A percentile compares a stretch with the other conserved stretches of the same genome.
Conservation (phyloP, 2,329 filamentous ascomycete species). For the Chaetothyriales sp. region DNA sequence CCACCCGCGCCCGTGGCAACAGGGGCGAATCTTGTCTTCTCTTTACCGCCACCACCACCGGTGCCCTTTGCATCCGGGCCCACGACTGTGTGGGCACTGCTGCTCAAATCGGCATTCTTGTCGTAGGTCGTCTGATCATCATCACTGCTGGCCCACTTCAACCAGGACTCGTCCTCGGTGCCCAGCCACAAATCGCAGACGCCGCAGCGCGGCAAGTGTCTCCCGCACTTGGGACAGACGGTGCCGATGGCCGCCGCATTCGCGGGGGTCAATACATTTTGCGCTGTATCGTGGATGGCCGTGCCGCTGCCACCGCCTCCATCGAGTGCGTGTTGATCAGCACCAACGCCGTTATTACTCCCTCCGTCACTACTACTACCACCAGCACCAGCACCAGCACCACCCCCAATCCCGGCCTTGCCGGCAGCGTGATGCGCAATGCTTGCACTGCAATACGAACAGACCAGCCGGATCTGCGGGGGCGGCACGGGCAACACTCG, state of each 20-base stretch:
- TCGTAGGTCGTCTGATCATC: background rate
- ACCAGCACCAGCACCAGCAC: conserved; percentile 20
- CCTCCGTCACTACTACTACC: background rate
- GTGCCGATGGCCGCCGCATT: conserved; percentile 29
- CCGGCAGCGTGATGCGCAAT: conserved; percentile 34
- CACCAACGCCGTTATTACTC: background rate
- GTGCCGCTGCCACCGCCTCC: conserved; percentile 14
- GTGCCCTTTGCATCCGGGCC: conserved; percentile 4
- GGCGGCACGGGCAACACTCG: conserved; percentile 37
- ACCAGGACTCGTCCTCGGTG: conserved; percentile 39
- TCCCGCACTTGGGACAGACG: conserved; percentile 47
- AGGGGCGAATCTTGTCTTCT: conserved; percentile 3
- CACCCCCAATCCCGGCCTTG: conserved; percentile 17
- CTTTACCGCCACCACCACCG: conserved; percentile 17
- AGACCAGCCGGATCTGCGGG: conserved; percentile 44
- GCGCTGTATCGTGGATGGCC: conserved; percentile 18
- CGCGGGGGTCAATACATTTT: conserved; percentile 15
- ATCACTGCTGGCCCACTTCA: conserved; percentile 13
- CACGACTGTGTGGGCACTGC: conserved; percentile 14
- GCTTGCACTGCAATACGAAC: conserved; percentile 46
- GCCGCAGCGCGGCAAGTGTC: conserved; percentile 49
- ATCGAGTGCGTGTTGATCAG: conserved; percentile 12
- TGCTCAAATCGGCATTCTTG: conserved; percentile 3
- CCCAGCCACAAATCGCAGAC: conserved; percentile 51
- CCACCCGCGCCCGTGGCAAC: conserved; percentile 18